Evolutionary conservation across 179 eudicot species (phyloP).

Genomic region (Beta macrorhiza): DNA sequence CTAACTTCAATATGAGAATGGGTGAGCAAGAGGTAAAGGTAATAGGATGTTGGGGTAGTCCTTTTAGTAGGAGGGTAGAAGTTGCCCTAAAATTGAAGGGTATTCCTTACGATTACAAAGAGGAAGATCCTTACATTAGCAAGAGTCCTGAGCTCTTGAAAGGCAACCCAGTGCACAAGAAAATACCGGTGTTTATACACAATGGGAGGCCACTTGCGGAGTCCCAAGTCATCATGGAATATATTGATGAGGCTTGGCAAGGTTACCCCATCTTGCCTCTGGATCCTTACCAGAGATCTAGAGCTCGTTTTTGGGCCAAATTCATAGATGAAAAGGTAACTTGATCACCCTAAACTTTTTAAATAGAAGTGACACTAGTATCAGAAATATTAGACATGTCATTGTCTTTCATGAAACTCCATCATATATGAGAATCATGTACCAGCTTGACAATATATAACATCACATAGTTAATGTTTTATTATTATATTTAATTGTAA

Average conservation of each 20-base stretch:
- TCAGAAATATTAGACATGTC: too few relatives aligned
- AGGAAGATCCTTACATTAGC: conserved; percentile 15
- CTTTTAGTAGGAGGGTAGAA: conserved; percentile 16
- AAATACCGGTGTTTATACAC: conserved; percentile 28
- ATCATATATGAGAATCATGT: too few relatives aligned
- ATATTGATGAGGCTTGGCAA: conserved; percentile 33
- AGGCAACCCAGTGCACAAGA: conserved; percentile 28
- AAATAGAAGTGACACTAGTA: too few relatives aligned
- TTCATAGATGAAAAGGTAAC: conserved; percentile 18
- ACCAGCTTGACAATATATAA: too few relatives aligned
- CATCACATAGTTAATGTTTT: too few relatives aligned
- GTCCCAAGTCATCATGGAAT: conserved; percentile 36
- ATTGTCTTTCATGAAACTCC: too few relatives aligned
- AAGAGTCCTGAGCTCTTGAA: conserved; percentile 19
- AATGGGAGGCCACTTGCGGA: conserved; percentile 22
- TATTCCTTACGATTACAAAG: conserved; percentile 8
- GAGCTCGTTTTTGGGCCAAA: conserved; percentile 38
- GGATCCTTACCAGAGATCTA: conserved; percentile 29
- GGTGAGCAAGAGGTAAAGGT: conserved; percentile 1
- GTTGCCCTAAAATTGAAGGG: conserved; percentile 20
- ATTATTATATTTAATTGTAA: too few relatives aligned
- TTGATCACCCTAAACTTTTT: too few relatives aligned
- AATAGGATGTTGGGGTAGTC: conserved; percentile 13
- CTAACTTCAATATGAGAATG: too few relatives aligned
- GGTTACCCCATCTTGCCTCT: conserved; percentile 30